Base-by-base conservation (phyloP, 1,284 basidiomycete species). In the Cerrena zonata region DNA sequence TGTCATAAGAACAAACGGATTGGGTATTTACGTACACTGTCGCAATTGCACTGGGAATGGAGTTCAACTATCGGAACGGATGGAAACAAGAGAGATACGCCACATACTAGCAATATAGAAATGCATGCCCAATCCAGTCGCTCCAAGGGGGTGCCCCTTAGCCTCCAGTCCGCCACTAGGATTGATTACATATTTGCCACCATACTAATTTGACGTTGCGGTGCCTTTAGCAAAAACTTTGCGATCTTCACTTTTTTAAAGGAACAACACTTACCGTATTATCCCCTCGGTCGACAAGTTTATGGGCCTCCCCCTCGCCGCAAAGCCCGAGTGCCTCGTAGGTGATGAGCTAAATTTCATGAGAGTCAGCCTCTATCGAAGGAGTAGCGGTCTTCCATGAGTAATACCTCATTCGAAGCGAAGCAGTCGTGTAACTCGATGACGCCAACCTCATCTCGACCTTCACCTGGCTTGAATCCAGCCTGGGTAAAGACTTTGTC, bases 391-490 rank as follows among this genome's bases (percentile, higher is more conserved):
- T n/a, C 23, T 5, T 25, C 41, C 3, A 26, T 22, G 10, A 21
- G 11, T 56, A 66, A 13, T 56, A 82, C 86, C 73, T 89, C 86
- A 57, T 89, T 89, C 4, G 85, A 74, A 49, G 87, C 77, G 63
- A 91, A 92, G 64, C 90, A 93, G 61, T 93, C 91, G 58, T 93
- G 91, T 21, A 92, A 69, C 64, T 94, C 91, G 4, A 93, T 71
- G 1, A 93, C 88, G 34, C 88, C 87, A n/a, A 93, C 81, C 53
- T 87, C 76, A 56, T 89, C 81, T 45, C 89, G 71, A 4, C 81
- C 84, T 57, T 84, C 66, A 1, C 84, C 82, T 12, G 74, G 70
- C 11, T 68, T 68, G 56, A 87, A 84, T 2, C 86, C 86, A 15
- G 89, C 89, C 48, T 88, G 76, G 47, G 71, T 69, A 66, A 90